Evolutionary conservation across 129 eudicot genomes (phyloP), one percentile per base, ranked within the genome.

Genomic region (Gnaphalium uliginosum): DNA sequence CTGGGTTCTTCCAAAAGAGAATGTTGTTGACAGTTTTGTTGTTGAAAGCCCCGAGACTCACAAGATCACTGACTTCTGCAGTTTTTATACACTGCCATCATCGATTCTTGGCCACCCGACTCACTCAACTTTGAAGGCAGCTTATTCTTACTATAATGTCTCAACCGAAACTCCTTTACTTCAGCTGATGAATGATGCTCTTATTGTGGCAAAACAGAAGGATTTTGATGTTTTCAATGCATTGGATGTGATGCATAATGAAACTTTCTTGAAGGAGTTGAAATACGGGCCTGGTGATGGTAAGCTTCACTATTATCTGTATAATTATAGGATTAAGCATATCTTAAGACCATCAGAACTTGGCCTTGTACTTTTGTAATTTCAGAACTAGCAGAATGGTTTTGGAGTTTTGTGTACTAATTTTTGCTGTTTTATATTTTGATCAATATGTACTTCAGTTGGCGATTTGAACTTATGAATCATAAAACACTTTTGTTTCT

Each of bases 201-300:
- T 84, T 66, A 82, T 84, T 10, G 81, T 82, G 75, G 89, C 89
- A 39, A 87, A 84, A 73, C 84, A 68, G 73, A 84, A 82, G 85
- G 89, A 78, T 75, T 87, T 76, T 69, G 92, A 87, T 69, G 92
- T 87, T 56, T 87, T 87, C 71, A 87, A 87, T 76, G 89, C 89
- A 24, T 73, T 87, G 51, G 92, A 87, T 79, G 63, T 87, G 21
- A 87, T 87, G 92, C 81, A 84, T 66, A 84, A 87, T 26, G 87
- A 82, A 48, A n/a, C 60, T 39, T 81, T 83, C 75, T 59, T 83
- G 80, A 86, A 86, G 86, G 90, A 86, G 46, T 67, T 84, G 77
- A 84, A 84, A 60, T 84, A 50, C 60, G 88, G 88, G 43, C 83
- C 85, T 7, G 88, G 88, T 71, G 88, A 76, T 73, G 88, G 88